Evolutionary conservation across 2,329 filamentous ascomycete genomes (phyloP), one percentile per base, ranked within the genome.

Genomic region (Myrmaecium sp.): DNA sequence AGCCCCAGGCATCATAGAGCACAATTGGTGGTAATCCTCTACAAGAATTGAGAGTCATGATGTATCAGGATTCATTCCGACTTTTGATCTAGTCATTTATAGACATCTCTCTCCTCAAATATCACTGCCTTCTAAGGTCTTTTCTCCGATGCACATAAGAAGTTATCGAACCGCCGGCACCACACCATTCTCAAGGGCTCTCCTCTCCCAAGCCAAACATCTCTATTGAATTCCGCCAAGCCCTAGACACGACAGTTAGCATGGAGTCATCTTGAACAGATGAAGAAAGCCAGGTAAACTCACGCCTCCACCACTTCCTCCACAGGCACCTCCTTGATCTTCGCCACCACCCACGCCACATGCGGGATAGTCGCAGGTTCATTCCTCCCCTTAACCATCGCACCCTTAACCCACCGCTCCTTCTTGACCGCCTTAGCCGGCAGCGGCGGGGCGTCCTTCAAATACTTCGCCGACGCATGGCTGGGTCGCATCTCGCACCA

Each of bases 361-460:
- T 76, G 72, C 36, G 75, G 71, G 37, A 98, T 94, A 28, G 69
- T 76, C 40, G 77, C 84, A 6, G 86, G 81, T 53, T 98, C 89
- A 46, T 98, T 98, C 33, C 89, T 69, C 1, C 86, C 82, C 56
- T 95, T 98, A 28, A 98, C 69, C 79, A 94, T 86, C 21, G 64
- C 65, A 0, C 84, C 86, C 41, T 80, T 71, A 23, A 69, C 67
- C 76, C 83, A 98, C 50, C 80, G 92, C 57, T 98, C 89, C 57
- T 93, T 95, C 63, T 95, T 98, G 16, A 94, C 77, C 4, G 74
- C 64, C 53, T 79, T 91, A n/a, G n/a, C n/a, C 39, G 75, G 89
- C 17, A 81, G 57, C 27, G 71, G 63, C 0, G 76, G 74, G 2
- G 78, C 69, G 27, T 74, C 74, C 4, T 70, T 60, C 36, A 78